Base-by-base conservation (phyloP, 306 rosid genomes). In the Datisca glomerata region DNA sequence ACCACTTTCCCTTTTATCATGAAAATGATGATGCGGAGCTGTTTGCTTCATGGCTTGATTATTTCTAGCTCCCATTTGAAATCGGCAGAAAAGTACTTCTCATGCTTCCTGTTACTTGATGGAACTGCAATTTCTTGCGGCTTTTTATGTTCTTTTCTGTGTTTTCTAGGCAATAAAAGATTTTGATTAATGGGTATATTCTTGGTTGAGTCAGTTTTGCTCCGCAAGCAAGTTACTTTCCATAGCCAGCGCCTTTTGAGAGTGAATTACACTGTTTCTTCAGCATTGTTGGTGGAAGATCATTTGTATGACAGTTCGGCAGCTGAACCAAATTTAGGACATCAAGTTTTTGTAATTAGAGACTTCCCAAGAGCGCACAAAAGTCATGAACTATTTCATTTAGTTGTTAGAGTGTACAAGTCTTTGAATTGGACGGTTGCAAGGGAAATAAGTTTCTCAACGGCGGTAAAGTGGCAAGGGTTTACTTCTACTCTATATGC, bases 341-440 rank as follows among this genome's bases (percentile, higher is more conserved):
- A 42, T 35, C 17, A 35, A 33, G 12, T 50, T 27, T 52, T 28
- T 41, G 48, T 21, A 35, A 32, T n/a, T 12, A 11, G 45, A 15
- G 43, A 48, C n/a, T 19, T 50, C 22, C 38, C 51, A 11, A 10
- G 22, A 2, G 18, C 16, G 15, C 28, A 21, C 27, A 48, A 46
- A 41, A 53, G 39, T 8, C 4, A 11, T 11, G 25, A 23, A n/a
- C 37, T 68, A 27, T 71, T 57, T 71, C 70, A 58, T 15, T 6
- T 45, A 25, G 72, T 66, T 29, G 60, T 44, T 37, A 61, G 50
- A 43, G 76, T 77, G 41, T 55, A 71, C 5, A 81, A 81, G 41
- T 45, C 87, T 33, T 61, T 74, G 66, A 51, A 61, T 40, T 77
- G 80, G 78, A 14, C 14, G 37, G 62, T 57, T 49, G 73, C 76